A percentile compares a stretch with the other conserved stretches of the same genome.
Conservation (phyloP, 2,329 filamentous ascomycete species). For the Knufia fluminis region DNA sequence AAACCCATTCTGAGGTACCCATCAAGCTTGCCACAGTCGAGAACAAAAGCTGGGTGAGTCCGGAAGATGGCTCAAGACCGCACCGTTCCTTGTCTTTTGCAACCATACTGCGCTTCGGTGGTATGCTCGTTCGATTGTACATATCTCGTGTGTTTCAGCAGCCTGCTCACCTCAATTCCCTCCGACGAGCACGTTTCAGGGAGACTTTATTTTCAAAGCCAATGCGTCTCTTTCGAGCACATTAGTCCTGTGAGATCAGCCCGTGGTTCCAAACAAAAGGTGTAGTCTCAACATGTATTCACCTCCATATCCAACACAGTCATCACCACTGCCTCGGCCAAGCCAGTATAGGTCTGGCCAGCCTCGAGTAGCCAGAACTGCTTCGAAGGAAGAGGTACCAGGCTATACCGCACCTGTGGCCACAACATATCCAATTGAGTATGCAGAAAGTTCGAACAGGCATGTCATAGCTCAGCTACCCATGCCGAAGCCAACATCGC, state of each 20-base stretch:
- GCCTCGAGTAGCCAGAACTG: not conserved
- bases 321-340: not conserved
- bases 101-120: too few relatives aligned
- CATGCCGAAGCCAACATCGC: not conserved
- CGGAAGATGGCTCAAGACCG: too few relatives aligned
- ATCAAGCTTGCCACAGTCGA: not conserved
- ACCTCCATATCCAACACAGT: not conserved
- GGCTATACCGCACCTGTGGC: not conserved
- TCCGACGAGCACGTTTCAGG: too few relatives aligned
- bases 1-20: not conserved
- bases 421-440: not conserved
- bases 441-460: not conserved
- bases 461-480: not conserved
- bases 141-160: too few relatives aligned
- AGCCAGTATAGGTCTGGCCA: not conserved
- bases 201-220: too few relatives aligned
- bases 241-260: not conserved
- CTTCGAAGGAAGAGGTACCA: not conserved
- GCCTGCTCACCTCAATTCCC: too few relatives aligned
- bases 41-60: not conserved
- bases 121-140: too few relatives aligned
- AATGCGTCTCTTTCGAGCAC: not conserved
- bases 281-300: not conserved
- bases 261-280: too few relatives aligned
- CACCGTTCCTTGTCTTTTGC: too few relatives aligned